A percentile compares a stretch with the other conserved stretches of the same genome.
These are phyloP conservation scores for Alternaria conjuncta DNA, from an alignment of 2,329 filamentous ascomycete species.

Conservation along the genomic window DNA sequence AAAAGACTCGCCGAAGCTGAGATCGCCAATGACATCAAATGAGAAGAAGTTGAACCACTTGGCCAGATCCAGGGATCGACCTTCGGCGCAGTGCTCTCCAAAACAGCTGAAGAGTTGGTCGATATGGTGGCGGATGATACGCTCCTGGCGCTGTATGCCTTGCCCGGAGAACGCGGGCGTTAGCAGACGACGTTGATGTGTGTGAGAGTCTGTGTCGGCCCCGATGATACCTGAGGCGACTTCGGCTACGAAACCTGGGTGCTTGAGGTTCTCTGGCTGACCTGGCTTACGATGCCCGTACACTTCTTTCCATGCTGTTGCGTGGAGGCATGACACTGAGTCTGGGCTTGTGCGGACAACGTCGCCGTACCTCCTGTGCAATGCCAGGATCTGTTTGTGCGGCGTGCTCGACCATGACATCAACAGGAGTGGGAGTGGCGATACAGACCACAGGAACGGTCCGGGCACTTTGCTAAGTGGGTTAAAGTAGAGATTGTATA, in stretches of 20 bases:
- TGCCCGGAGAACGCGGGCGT: conserved; percentile 3
- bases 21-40: conserved; percentile 46
- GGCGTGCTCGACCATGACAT: conserved; percentile 2
- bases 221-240: conserved; percentile 8
- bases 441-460: conserved; percentile 2
- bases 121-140: conserved; percentile 1
- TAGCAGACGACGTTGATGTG: conserved; percentile 3
- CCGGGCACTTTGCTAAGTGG: conserved; percentile 1
- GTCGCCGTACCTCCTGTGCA: conserved; percentile 23
- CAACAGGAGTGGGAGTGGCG: conserved; percentile 1
- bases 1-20: conserved; percentile 59
- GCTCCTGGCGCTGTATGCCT: conserved; percentile 11
- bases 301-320: conserved; percentile 11
- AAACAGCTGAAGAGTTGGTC: conserved; percentile 1
- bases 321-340: conserved; percentile 10
- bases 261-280: conserved; percentile 8
- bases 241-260: conserved; percentile 10
- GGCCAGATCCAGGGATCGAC: conserved; percentile 10
- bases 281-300: conserved; percentile 8
- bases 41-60: conserved; percentile 26
- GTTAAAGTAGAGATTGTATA: conserved; percentile 4
- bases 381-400: conserved; percentile 1
- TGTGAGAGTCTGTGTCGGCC: conserved; percentile 3
- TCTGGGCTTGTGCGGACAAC: conserved; percentile 25
- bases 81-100: not conserved